Percentiles rank a stretch among this genome's conserved stretches.
phyloP scores from a whole-genome alignment of 73 alveolate species.

The Paramecium bursaria region DNA sequence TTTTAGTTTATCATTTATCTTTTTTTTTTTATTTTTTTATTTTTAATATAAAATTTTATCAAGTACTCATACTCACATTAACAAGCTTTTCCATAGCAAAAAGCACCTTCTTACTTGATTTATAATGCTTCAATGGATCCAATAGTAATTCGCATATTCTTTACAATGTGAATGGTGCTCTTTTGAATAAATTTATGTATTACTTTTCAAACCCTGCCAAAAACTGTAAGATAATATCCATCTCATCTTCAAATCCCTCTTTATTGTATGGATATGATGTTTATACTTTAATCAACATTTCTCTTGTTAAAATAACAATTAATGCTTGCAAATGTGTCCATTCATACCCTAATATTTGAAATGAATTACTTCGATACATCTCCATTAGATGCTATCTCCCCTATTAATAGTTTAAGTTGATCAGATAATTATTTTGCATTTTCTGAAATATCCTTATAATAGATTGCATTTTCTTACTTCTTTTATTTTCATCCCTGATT shows the following conservation, averaged over 20 bases:
- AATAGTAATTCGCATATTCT: conserved; percentile 33
- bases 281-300: conserved; percentile 28
- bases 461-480: neutral
- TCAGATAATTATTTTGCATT: neutral
- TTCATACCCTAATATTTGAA: conserved; percentile 4
- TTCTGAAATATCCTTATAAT: conserved; percentile 7
- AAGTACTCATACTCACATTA: conserved; percentile 48
- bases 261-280: conserved; percentile 9
- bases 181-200: neutral
- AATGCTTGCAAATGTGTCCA: conserved; percentile 40
- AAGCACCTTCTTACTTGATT: conserved; percentile 9
- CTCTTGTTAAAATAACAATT: conserved; percentile 35
- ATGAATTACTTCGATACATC: too few species aligned
- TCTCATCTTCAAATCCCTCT: conserved; percentile 52
- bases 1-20: too few species aligned
- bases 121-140: conserved; percentile 39
- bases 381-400: neutral
- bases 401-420: conserved; percentile 4
- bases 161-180: conserved; percentile 52
- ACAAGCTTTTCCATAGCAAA: conserved; percentile 54
- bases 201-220: conserved; percentile 32
- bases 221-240: conserved; percentile 25
- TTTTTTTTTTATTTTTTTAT: too few species aligned
- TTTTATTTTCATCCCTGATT: conserved; percentile 21
- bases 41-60: too few species aligned